Percentiles rank a stretch among this genome's conserved stretches.
Conservation (phyloP, 179 eudicot species). For the Gypsophila paniculata region DNA sequence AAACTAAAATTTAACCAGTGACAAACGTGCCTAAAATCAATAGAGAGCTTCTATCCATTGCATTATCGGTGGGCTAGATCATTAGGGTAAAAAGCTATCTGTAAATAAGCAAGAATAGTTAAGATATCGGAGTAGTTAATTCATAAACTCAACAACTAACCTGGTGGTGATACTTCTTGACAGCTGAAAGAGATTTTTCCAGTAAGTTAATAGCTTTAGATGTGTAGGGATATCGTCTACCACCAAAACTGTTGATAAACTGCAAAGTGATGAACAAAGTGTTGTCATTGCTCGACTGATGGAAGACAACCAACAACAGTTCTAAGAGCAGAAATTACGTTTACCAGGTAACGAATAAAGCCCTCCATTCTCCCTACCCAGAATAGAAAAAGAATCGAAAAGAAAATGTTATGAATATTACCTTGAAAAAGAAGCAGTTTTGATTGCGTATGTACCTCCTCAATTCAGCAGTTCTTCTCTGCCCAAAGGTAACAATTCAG, state of each 20-base stretch:
- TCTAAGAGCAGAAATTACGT: background rate
- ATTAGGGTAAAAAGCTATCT: background rate
- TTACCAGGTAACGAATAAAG: background rate
- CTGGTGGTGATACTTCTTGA: slow-evolving; percentile 68
- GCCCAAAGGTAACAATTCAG: slow-evolving; percentile 22
- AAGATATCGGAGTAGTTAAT: background rate
- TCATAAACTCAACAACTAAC: slow-evolving; percentile 31
- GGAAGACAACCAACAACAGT: background rate
- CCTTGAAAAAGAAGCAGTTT: slow-evolving; percentile 63
- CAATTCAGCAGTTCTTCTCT: slow-evolving; percentile 50
- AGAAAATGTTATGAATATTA: slow-evolving; percentile 16
- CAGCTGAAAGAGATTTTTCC: slow-evolving; percentile 34
- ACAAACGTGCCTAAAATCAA: background rate
- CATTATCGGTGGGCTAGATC: background rate
- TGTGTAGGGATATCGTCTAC: slow-evolving; percentile 23
- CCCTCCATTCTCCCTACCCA: background rate
- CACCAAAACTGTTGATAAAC: slow-evolving; percentile 43
- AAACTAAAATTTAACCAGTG: background rate
- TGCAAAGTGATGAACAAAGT: slow-evolving; percentile 23
- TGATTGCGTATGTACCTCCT: slow-evolving; percentile 38
- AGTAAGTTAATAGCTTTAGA: slow-evolving; percentile 39
- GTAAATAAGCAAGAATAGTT: background rate
- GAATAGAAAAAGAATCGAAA: background rate
- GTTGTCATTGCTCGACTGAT: background rate
- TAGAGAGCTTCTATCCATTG: background rate